A percentile compares a stretch with the other conserved stretches of the same genome.
phyloP scores from a whole-genome alignment of 1,139 yeast genomes.

The Nakaseomyces uthaithaninus region DNA sequence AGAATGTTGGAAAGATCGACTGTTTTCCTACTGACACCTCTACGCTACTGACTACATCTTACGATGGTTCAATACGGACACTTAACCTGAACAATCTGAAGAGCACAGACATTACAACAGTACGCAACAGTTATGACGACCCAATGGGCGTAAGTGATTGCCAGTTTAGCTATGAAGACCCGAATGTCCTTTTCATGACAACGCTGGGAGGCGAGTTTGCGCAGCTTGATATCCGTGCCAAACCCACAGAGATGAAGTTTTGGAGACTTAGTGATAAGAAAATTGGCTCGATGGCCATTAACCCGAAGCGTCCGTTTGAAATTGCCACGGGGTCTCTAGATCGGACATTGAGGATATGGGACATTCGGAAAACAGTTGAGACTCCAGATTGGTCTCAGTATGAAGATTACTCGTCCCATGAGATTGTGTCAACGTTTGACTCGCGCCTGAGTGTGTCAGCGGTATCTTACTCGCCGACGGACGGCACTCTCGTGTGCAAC shows the following conservation, averaged over 20 bases:
- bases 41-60: conserved; percentile 61
- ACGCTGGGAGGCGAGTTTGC: conserved; percentile 76
- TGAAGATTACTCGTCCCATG: conserved; percentile 35
- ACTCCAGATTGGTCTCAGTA: conserved; percentile 42
- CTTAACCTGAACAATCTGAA: conserved; percentile 57
- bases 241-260: conserved; percentile 30
- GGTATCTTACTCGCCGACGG: conserved; percentile 75
- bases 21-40: conserved; percentile 45
- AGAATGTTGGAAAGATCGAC: conserved; percentile 56
- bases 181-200: conserved; percentile 56
- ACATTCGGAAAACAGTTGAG: conserved; percentile 49
- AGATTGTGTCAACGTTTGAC: conserved; percentile 46
- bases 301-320: conserved; percentile 54
- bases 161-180: conserved; percentile 51
- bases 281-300: conserved; percentile 78
- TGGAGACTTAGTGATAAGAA: conserved; percentile 74
- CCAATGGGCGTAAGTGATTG: conserved; percentile 46
- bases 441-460: conserved; percentile 76
- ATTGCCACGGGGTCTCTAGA: conserved; percentile 86
- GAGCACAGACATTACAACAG: conserved; percentile 49
- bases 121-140: conserved; percentile 45
- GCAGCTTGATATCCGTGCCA: conserved; percentile 54
- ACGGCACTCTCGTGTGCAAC: conserved; percentile 69
- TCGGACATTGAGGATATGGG: conserved; percentile 79
- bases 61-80: conserved; percentile 76